Conservation (phyloP, 371 early-diverging fungal species). For the Modicella reniformis region DNA sequence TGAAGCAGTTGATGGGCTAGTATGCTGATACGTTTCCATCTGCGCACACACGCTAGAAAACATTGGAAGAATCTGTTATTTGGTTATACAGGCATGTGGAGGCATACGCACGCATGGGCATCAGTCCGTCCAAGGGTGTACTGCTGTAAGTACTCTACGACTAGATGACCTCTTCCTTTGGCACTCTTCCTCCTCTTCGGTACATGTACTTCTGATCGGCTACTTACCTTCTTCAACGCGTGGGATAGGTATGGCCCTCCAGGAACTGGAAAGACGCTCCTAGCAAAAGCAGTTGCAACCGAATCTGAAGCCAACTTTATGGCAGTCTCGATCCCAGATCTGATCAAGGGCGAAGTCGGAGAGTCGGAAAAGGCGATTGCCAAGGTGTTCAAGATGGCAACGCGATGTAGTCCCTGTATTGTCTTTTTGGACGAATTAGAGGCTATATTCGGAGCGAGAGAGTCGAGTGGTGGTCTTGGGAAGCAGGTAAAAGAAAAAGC, state of each 20-base stretch:
- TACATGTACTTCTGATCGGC: neutral
- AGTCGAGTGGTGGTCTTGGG: constrained; percentile 69
- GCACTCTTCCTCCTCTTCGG: no score
- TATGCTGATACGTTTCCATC: no score
- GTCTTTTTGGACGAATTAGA: constrained; percentile 99
- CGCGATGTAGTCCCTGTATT: constrained; percentile 78
- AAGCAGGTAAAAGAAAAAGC: no score
- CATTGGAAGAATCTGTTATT: constrained; percentile 90
- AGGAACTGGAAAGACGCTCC: constrained; percentile 92
- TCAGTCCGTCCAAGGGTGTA: constrained; percentile 76
- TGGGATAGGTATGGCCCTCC: constrained; percentile 79
- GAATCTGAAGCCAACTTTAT: constrained; percentile 95
- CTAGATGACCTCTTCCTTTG: neutral
- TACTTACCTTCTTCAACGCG: constrained; percentile 40
- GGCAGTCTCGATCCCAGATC: constrained; percentile 88
- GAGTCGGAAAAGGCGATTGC: constrained; percentile 94
- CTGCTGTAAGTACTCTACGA: constrained; percentile 61
- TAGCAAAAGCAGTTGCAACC: constrained; percentile 91
- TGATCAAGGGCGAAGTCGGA: constrained; percentile 95
- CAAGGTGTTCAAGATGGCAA: constrained; percentile 78
- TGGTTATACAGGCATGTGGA: constrained; percentile 84
- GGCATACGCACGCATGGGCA: constrained; percentile 71
- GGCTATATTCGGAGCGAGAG: constrained; percentile 78
- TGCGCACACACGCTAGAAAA: constrained; percentile 38
- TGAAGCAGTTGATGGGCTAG: no score